Evolutionary conservation across 768 basidiomycete genomes (phyloP).

Genomic region (Lentinula lateritia): DNA sequence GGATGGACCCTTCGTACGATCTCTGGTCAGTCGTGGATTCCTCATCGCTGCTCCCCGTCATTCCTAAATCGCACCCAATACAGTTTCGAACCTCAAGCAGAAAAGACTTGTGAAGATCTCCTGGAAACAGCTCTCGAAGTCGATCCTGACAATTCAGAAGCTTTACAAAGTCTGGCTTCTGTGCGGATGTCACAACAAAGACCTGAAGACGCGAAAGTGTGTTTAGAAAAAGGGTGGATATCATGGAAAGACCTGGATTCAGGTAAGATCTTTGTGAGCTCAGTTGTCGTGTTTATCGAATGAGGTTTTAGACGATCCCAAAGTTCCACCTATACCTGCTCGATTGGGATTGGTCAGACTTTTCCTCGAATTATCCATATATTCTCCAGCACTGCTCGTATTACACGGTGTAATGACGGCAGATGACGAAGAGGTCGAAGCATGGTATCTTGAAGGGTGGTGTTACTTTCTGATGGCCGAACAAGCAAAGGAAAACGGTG

Average conservation of each 20-base stretch:
- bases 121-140: slow-evolving; percentile 66
- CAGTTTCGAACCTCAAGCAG: slow-evolving; percentile 80
- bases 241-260: slow-evolving; percentile 67
- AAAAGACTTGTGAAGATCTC: slow-evolving; percentile 75
- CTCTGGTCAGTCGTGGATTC: slow-evolving; percentile 54
- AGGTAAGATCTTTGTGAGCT: slow-evolving; percentile 22
- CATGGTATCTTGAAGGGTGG: slow-evolving; percentile 95
- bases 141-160: slow-evolving; percentile 74
- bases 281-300: neutral
- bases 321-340: slow-evolving; percentile 65
- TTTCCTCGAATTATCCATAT: slow-evolving; percentile 72
- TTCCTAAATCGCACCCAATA: neutral
- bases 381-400: slow-evolving; percentile 67
- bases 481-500: slow-evolving; percentile 54
- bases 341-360: slow-evolving; percentile 74
- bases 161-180: slow-evolving; percentile 74
- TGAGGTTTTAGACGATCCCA: slow-evolving; percentile 48
- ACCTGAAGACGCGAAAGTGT: slow-evolving; percentile 73
- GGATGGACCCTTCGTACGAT: slow-evolving; percentile 91
- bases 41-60: neutral
- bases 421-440: slow-evolving; percentile 85
- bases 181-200: slow-evolving; percentile 86
- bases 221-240: slow-evolving; percentile 62
- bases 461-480: slow-evolving; percentile 83
- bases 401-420: slow-evolving; percentile 73